phyloP scores from a whole-genome alignment of 2,329 filamentous ascomycete species.

The Calonectria hongkongensis region DNA sequence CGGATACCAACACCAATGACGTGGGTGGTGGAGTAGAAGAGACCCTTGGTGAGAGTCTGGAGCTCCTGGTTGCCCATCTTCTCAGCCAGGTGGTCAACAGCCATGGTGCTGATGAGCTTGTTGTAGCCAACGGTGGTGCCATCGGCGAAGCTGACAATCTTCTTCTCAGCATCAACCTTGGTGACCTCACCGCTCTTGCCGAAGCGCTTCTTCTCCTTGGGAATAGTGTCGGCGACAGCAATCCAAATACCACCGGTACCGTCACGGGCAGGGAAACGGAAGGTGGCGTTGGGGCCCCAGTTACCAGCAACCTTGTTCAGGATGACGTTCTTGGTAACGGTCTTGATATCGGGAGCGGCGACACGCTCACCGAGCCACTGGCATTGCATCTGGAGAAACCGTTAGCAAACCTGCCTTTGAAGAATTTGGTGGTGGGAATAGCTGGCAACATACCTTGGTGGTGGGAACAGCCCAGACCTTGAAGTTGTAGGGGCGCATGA shows the following conservation, averaged over 20 bases:
- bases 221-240: slow-evolving; percentile 93
- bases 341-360: slow-evolving; percentile 96
- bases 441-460: slow-evolving; percentile 81
- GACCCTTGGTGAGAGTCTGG: slow-evolving; percentile 86
- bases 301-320: slow-evolving; percentile 96
- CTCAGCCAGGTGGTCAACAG: slow-evolving; percentile 91
- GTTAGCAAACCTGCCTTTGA: slow-evolving; percentile 31
- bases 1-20: slow-evolving; percentile 97
- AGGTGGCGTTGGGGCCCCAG: slow-evolving; percentile 99
- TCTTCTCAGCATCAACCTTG: slow-evolving; percentile 90
- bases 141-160: slow-evolving; percentile 87
- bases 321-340: slow-evolving; percentile 93
- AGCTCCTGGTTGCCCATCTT: slow-evolving; percentile 92
- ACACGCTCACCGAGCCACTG: slow-evolving; percentile 99
- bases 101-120: slow-evolving; percentile 97
- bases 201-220: slow-evolving; percentile 92
- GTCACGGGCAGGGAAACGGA: slow-evolving; percentile 96
- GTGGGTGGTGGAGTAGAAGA: slow-evolving; percentile 98
- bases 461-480: slow-evolving; percentile 99
- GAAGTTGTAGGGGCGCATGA: slow-evolving; percentile 99
- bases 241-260: slow-evolving; percentile 99
- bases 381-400: slow-evolving; percentile 89
- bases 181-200: slow-evolving; percentile 89
- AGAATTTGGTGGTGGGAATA: not conserved
- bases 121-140: slow-evolving; percentile 93